These are phyloP conservation scores for Paulownia fortunei DNA, from an alignment of 257 asterid species.

Conservation along the genomic window DNA sequence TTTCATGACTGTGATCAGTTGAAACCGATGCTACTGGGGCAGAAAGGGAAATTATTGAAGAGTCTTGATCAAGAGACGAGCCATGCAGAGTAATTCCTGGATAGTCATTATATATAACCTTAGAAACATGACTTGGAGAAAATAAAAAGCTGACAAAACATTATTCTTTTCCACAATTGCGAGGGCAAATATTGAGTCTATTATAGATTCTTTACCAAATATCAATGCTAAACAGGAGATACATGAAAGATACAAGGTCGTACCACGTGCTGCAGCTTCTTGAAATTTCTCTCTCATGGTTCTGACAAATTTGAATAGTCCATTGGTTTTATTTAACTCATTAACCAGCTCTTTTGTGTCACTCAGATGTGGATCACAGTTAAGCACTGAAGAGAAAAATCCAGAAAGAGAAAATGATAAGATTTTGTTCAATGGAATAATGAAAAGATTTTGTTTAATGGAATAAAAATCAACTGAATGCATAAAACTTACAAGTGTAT, in stretches of 20 bases:
- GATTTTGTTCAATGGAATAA: constrained; percentile 11
- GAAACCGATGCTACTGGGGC: constrained; percentile 73
- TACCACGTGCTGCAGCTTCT: constrained; percentile 68
- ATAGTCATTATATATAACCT: constrained; percentile 32
- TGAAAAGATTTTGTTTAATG: constrained; percentile 15
- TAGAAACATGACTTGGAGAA: constrained; percentile 29
- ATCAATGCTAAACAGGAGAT: not conserved
- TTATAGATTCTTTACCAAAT: not conserved
- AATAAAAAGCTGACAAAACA: constrained; percentile 5
- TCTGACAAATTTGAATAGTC: constrained; percentile 83
- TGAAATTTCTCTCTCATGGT: constrained; percentile 82
- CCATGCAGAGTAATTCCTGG: constrained; percentile 51
- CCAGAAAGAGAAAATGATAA: not conserved
- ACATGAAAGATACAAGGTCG: constrained; percentile 27
- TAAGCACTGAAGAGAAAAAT: constrained; percentile 56
- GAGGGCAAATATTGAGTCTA: not conserved
- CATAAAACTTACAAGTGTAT: constrained; percentile 68
- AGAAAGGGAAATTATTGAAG: constrained; percentile 50
- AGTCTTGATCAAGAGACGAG: constrained; percentile 51
- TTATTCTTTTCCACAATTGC: not conserved
- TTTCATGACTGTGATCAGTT: constrained; percentile 57
- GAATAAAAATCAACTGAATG: constrained; percentile 24
- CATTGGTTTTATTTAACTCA: constrained; percentile 74
- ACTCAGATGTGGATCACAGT: constrained; percentile 68
- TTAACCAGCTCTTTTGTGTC: constrained; percentile 61